Base-by-base conservation (phyloP, 169 alveolate genomes). In the Sarcocystis neurona region DNA sequence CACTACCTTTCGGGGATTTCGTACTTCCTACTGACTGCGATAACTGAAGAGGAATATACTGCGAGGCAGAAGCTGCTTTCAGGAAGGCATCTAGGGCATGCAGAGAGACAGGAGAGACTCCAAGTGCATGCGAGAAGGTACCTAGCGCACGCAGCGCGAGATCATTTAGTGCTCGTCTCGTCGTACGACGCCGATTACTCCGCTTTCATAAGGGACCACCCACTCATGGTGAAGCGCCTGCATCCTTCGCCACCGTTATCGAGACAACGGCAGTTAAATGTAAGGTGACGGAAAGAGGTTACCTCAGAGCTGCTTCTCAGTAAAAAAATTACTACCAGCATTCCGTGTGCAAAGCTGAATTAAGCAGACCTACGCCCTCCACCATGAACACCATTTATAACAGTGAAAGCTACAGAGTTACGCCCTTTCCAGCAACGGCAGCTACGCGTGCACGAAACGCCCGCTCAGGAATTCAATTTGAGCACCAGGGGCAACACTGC, bases 181-280 rank as follows among this genome's bases (percentile, higher is more conserved):
- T 63, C 75, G 41, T 6, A 6, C n/a, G 75, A 63, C 75, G 41
- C 12, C 18, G 75, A 63, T 43, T 63, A 63, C 75, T 37, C 27
- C 5, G 39, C 39, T 5, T 63, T 63, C 32, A 37, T 63, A 1
- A 18, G 41, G 37, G 43, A 63, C 8, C 10, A 41, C 20, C 20
- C 43, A n/a, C 20, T 30, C 1, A 0, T n/a, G n/a, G 75, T 18
- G 46, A n/a, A 12, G 41, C 27, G 12, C 75, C 75, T 63, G 20
- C 37, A 63, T 12, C 75, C 75, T 37, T 43, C 75, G 4, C 75
- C 75, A 63, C 75, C 75, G 4, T n/a, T n/a, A n/a, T n/a, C n/a
- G n/a, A n/a, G n/a, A n/a, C n/a, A n/a, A n/a, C n/a, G n/a, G n/a
- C n/a, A n/a, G n/a, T n/a, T n/a, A n/a, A n/a, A n/a, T n/a, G n/a